Evolutionary conservation across 306 rosid species (phyloP).

Genomic region (Comarum palustre): DNA sequence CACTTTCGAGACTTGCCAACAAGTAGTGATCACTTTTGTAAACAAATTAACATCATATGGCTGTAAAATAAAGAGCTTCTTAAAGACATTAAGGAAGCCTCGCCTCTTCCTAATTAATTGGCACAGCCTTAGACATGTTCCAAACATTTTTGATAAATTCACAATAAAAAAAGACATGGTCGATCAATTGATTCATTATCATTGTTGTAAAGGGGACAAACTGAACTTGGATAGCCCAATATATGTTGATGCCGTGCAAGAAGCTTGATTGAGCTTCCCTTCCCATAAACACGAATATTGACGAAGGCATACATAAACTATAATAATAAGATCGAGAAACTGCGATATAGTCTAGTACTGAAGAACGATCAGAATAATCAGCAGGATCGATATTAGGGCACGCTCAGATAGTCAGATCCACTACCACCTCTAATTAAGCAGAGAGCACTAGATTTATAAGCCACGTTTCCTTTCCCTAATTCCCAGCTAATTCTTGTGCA

Average conservation of each 20-base stretch:
- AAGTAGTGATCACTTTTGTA: no score
- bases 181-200: no score
- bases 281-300: slow-evolving; percentile 8
- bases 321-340: not conserved
- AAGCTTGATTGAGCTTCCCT: slow-evolving; percentile 21
- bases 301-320: not conserved
- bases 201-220: no score
- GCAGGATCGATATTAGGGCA: slow-evolving; percentile 21
- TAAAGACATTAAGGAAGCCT: no score
- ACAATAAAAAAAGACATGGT: no score
- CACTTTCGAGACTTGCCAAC: no score
- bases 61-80: no score
- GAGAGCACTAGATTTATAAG: not conserved
- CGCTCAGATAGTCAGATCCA: slow-evolving; percentile 13
- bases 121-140: no score
- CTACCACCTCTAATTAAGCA: slow-evolving; percentile 15
- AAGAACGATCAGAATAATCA: not conserved
- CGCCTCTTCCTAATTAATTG: no score
- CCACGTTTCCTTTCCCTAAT: slow-evolving; percentile 24
- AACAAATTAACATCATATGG: no score
- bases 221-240: no score
- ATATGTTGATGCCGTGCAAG: slow-evolving; percentile 23
- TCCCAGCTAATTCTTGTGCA: slow-evolving; percentile 8
- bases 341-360: not conserved
- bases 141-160: no score